Base-by-base conservation (phyloP, 495 filamentous ascomycete genomes). In the Xylaria cubensis region DNA sequence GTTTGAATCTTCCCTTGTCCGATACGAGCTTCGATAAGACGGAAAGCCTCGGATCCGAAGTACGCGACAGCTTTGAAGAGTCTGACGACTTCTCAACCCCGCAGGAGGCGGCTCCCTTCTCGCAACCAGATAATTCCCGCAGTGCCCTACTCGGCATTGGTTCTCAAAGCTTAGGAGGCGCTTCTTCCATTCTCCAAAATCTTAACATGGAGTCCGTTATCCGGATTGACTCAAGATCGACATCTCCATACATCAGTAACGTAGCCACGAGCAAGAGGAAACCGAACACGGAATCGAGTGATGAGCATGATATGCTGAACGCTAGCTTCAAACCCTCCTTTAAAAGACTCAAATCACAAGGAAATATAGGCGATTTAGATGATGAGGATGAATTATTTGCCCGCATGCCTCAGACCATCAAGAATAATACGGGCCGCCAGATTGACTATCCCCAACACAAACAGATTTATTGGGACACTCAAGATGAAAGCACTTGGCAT, bases 381-480 rank as follows among this genome's bases (percentile, higher is more conserved):
- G 71, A 76, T 24, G 84, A 87, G 36, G 79, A 76, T 42, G 75
- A 73, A 26, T 72, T 86, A 19, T 74, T 85, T 34, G 79, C 75
- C 26, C 72, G 79, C n/a, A 74, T 87, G 0, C 82, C 83, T 2
- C 72, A 76, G 32, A 78, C 84, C 26, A 29, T 71, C 15, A 77
- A 78, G 32, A 75, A 71, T 5, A 73, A 80, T 17, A 81, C 80
- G 10, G 79, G 79, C 44, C 81, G 86, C 26, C 84, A 86, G 64
- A 86, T 87, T 61, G 85, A 88, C 63, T 83, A 79, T 55, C 81
- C 82, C 10, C 78, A 87, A 12, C 79, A 83, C 58, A 84, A 87
- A 58, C 82, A 80, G n/a, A 78, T 79, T 3, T 89, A 82, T 69
- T 89, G 86, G 86, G 78, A 81, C 59, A 81, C 81, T 19, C 74